Conservation (phyloP, 2,329 filamentous ascomycete genomes). For the Macroventuria anomochaeta region DNA sequence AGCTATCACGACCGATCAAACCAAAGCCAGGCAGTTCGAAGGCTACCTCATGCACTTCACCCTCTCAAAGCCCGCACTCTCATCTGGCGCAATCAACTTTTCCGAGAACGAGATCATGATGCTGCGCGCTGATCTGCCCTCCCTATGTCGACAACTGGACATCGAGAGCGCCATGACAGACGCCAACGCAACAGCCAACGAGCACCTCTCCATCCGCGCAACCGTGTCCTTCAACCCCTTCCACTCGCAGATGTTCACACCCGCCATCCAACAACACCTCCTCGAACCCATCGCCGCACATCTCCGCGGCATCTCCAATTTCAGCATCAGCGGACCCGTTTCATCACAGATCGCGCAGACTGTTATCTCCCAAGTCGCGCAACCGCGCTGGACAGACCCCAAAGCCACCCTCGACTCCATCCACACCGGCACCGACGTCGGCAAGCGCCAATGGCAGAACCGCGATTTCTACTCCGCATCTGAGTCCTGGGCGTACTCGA, state of each 20-base stretch:
- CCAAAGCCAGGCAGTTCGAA: slow-evolving; percentile 26
- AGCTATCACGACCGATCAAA: slow-evolving; percentile 25
- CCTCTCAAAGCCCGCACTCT: slow-evolving; percentile 28
- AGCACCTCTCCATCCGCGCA: slow-evolving; percentile 29
- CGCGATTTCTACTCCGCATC: slow-evolving; percentile 27
- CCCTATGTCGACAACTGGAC: slow-evolving; percentile 30
- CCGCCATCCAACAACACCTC: slow-evolving; percentile 29
- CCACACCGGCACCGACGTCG: slow-evolving; percentile 34
- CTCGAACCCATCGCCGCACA: slow-evolving; percentile 28
- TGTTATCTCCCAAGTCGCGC: slow-evolving; percentile 24
- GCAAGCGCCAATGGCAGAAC: slow-evolving; percentile 39
- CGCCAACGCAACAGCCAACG: slow-evolving; percentile 28
- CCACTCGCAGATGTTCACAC: slow-evolving; percentile 24
- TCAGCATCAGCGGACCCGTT: slow-evolving; percentile 29
- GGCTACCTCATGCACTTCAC: slow-evolving; percentile 39
- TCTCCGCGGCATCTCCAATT: slow-evolving; percentile 29
- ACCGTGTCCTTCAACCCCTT: slow-evolving; percentile 24
- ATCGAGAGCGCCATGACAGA: slow-evolving; percentile 36
- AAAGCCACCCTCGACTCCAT: slow-evolving; percentile 33
- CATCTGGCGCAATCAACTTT: slow-evolving; percentile 23
- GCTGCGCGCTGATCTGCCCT: slow-evolving; percentile 32
- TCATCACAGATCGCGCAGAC: slow-evolving; percentile 17
- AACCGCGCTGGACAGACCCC: slow-evolving; percentile 35
- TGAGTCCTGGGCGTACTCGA: slow-evolving; percentile 31
- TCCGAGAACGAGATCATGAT: slow-evolving; percentile 34